These are phyloP conservation scores for Crotalaria pallida DNA, from an alignment of 306 rosid genomes.

Conservation along the genomic window DNA sequence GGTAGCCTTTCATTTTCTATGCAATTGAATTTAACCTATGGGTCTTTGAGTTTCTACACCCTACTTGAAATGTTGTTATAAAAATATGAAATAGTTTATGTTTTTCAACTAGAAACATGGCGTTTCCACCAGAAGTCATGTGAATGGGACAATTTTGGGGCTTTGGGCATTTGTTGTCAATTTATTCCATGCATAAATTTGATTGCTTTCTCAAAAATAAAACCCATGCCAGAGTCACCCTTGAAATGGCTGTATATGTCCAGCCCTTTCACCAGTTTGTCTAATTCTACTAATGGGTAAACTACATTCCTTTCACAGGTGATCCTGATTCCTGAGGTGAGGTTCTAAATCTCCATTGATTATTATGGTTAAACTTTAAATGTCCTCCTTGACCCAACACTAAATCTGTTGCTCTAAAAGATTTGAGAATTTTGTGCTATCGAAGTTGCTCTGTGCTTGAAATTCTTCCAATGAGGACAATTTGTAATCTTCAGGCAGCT, in stretches of 20 bases:
- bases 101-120: not conserved
- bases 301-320: constrained; percentile 60
- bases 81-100: not conserved
- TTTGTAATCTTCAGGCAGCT: constrained; percentile 32
- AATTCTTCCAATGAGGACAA: constrained; percentile 19
- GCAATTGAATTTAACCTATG: not conserved
- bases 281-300: constrained; percentile 33
- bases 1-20: not conserved
- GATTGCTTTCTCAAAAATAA: constrained; percentile 8
- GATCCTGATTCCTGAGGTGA: constrained; percentile 65
- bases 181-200: constrained; percentile 15
- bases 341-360: constrained; percentile 29
- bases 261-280: constrained; percentile 28
- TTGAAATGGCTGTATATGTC: constrained; percentile 31
- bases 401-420: constrained; percentile 25
- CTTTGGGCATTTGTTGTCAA: constrained; percentile 7
- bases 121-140: not conserved
- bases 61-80: not conserved
- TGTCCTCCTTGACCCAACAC: constrained; percentile 23
- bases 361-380: constrained; percentile 27
- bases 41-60: not conserved
- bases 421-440: constrained; percentile 19
- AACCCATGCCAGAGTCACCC: constrained; percentile 32
- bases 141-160: not conserved
- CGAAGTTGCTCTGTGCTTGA: constrained; percentile 21